Percentiles rank a stretch among this genome's conserved stretches.
Evolutionary conservation across 2,329 filamentous ascomycete genomes (phyloP).

Genomic region (Nemania sp.): DNA sequence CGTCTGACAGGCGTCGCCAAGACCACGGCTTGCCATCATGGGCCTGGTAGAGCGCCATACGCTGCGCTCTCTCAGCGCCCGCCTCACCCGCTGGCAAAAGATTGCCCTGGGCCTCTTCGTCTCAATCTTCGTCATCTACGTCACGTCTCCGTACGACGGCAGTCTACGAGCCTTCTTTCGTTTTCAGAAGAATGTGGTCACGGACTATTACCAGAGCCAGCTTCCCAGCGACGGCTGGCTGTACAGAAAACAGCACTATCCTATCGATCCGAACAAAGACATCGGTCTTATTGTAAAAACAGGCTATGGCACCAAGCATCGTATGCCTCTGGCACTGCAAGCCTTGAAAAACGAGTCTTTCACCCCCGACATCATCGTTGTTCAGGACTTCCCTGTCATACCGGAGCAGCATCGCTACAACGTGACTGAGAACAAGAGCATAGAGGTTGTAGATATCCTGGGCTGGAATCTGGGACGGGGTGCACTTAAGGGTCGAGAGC

Average conservation of each 20-base stretch:
- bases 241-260: slow-evolving; percentile 43
- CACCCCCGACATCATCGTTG: slow-evolving; percentile 50
- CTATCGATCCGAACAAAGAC: slow-evolving; percentile 50
- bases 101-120: slow-evolving; percentile 30
- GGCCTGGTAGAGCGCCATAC: slow-evolving; percentile 34
- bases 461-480: slow-evolving; percentile 40
- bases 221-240: slow-evolving; percentile 48
- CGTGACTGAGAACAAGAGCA: slow-evolving; percentile 34
- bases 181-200: slow-evolving; percentile 36
- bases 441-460: slow-evolving; percentile 39
- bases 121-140: slow-evolving; percentile 37
- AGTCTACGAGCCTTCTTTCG: slow-evolving; percentile 35
- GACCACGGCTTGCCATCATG: slow-evolving; percentile 24
- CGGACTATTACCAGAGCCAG: slow-evolving; percentile 37
- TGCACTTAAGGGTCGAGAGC: slow-evolving; percentile 34
- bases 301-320: slow-evolving; percentile 56
- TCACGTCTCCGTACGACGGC: slow-evolving; percentile 37
- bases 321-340: slow-evolving; percentile 51
- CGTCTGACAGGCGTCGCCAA: not conserved
- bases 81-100: slow-evolving; percentile 38
- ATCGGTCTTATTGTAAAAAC: slow-evolving; percentile 59
- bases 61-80: slow-evolving; percentile 33
- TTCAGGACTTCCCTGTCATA: slow-evolving; percentile 53
- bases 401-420: slow-evolving; percentile 31
- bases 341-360: slow-evolving; percentile 48